Evolutionary conservation across 2,329 filamentous ascomycete genomes (phyloP).

Genomic region (Colletotrichum coccodes): DNA sequence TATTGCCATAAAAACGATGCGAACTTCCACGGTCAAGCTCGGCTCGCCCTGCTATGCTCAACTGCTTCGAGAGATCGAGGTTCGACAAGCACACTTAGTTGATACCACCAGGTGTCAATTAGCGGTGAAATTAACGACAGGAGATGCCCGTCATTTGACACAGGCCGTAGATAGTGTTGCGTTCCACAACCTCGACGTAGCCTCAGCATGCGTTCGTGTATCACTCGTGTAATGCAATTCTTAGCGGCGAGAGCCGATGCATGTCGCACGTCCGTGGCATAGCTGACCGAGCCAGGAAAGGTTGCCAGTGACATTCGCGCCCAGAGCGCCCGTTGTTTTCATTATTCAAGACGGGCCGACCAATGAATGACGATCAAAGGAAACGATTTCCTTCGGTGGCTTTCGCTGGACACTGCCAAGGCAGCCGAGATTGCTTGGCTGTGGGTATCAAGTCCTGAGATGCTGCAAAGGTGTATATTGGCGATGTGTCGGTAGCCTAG

Average conservation of each 20-base stretch:
- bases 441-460: not conserved
- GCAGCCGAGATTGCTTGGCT: not conserved
- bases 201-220: not conserved
- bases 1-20: not conserved
- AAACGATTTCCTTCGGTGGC: not conserved
- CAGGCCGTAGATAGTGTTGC: not conserved
- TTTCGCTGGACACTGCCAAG: not conserved
- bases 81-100: not conserved
- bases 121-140: slow-evolving; percentile 3
- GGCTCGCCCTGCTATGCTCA: not conserved
- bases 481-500: not conserved
- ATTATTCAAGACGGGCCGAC: not conserved
- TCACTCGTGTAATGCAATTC: not conserved
- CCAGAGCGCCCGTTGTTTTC: slow-evolving; percentile 3
- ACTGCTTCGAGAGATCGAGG: not conserved
- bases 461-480: not conserved
- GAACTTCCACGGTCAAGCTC: not conserved
- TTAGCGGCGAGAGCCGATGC: not conserved
- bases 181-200: not conserved
- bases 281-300: not conserved
- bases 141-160: not conserved
- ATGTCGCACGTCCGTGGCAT: not conserved
- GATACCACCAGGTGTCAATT: not conserved
- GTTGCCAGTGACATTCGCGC: slow-evolving; percentile 2
- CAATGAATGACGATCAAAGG: slow-evolving; percentile 6